phyloP scores from a whole-genome alignment of 2,329 filamentous ascomycete genomes.

The Penicillium sp. region DNA sequence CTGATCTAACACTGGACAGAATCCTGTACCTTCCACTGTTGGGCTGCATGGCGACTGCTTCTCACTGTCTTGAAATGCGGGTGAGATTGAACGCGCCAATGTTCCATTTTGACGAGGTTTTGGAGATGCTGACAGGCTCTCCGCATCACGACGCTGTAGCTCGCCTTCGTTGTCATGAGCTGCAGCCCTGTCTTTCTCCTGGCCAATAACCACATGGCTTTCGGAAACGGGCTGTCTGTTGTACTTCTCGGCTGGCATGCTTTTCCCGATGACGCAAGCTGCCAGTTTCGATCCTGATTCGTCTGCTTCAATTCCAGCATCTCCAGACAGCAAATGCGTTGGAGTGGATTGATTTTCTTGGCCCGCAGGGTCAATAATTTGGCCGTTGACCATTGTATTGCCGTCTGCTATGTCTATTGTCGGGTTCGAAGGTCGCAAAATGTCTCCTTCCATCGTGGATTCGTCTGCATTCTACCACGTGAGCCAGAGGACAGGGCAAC shows the following conservation, averaged over 20 bases:
- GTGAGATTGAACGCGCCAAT: conserved; percentile 1
- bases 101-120: not conserved
- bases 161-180: conserved; percentile 1
- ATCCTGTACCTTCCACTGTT: not conserved
- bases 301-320: conserved; percentile 2
- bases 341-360: not conserved
- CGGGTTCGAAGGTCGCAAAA: not conserved
- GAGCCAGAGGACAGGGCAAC: not conserved
- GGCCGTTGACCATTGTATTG: not conserved
- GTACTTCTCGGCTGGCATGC: not conserved
- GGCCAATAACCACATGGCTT: not conserved
- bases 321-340: not conserved
- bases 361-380: not conserved
- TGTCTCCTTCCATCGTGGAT: not conserved
- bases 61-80: not conserved
- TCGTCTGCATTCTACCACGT: conserved; percentile 2
- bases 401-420: not conserved
- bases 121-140: not conserved
- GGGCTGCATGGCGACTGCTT: not conserved
- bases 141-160: conserved; percentile 1
- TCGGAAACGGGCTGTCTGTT: conserved; percentile 1
- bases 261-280: conserved; percentile 5
- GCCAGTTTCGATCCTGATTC: not conserved
- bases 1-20: conserved; percentile 1
- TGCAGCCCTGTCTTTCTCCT: conserved; percentile 1